Evolutionary conservation across 2,329 filamentous ascomycete genomes (phyloP), one percentile per base, ranked within the genome.

Genomic region (Monosporascus cannonballus): DNA sequence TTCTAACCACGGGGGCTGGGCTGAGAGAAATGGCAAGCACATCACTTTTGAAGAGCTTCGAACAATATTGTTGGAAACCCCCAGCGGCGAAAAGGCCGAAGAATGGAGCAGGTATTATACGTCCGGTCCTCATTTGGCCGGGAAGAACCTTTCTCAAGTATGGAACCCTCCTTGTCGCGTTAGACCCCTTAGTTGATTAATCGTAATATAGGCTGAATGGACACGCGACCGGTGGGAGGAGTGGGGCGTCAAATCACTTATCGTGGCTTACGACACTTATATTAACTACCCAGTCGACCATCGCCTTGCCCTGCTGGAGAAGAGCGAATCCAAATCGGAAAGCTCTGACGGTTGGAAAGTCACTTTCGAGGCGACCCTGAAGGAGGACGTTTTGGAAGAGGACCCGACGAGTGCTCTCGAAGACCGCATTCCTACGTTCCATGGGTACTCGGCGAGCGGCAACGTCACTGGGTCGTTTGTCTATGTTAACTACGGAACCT

Each of bases 401-500:
- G 94, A 99, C 67, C 80, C 84, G 3, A 95, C 91, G 0, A 90
- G 85, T 18, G 80, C 84, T 22, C 74, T 90, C 46, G 71, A 80
- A 9, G 80, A 91, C 62, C 78, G 90, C 30, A 80, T 97, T 24
- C 91, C 93, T 1, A 93, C 87, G 0, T 97, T 97, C 74, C 93
- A 97, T 66, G 94, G 93, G 50, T 97, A 96, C 70, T 96, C 90
- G 4, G 91, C 91, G 4, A 92, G 79, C 55, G 93, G 93, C 27
- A 96, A 97, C 68, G 93, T 95, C 47, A 96, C 93, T 0, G 90
- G 84, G 3, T 81, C 84, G 15, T 94, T 89, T 59, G 89, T 96
- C 34, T 97, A 87, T 64, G 90, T 89, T 67, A 96, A 96, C 70
- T 96, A 94, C 64, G 93, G 92, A 50, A 94, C 89, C 0, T 95